Percentiles rank a stretch among this genome's conserved stretches.
phyloP scores from a whole-genome alignment of 768 basidiomycete species.

The Tricholoma matsutake region DNA sequence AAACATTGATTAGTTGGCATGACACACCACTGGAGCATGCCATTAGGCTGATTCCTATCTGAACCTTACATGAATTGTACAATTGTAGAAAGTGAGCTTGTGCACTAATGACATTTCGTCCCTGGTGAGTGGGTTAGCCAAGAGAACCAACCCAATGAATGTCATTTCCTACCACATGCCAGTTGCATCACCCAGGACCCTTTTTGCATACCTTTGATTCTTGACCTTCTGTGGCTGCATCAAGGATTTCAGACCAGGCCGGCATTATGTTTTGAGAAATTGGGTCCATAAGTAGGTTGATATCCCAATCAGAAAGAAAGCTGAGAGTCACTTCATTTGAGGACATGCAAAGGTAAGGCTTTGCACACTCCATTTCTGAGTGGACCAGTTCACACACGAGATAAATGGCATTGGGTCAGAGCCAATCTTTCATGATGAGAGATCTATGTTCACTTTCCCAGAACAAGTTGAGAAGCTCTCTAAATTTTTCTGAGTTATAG shows the following conservation, averaged over 20 bases:
- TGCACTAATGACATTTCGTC: not conserved
- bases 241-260: conserved; percentile 14
- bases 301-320: conserved; percentile 20
- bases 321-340: conserved; percentile 15
- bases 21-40: not conserved
- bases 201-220: no score
- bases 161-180: no score
- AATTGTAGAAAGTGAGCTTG: not conserved
- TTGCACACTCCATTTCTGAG: conserved; percentile 20
- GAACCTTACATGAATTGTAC: not conserved
- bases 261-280: conserved; percentile 14
- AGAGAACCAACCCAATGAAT: not conserved
- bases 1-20: not conserved
- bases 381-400: conserved; percentile 14
- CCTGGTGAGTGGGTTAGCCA: not conserved
- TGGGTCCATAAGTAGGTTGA: conserved; percentile 18
- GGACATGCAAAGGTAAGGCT: conserved; percentile 17
- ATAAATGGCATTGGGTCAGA: conserved; percentile 13
- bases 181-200: not conserved
- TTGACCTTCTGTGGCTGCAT: not conserved
- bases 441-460: not conserved
- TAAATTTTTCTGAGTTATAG: no score
- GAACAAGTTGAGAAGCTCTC: not conserved
- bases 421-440: not conserved
- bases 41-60: not conserved